Evolutionary conservation across 768 basidiomycete genomes (phyloP), one percentile per base, ranked within the genome.

Genomic region (Leccinum longicurvipes): DNA sequence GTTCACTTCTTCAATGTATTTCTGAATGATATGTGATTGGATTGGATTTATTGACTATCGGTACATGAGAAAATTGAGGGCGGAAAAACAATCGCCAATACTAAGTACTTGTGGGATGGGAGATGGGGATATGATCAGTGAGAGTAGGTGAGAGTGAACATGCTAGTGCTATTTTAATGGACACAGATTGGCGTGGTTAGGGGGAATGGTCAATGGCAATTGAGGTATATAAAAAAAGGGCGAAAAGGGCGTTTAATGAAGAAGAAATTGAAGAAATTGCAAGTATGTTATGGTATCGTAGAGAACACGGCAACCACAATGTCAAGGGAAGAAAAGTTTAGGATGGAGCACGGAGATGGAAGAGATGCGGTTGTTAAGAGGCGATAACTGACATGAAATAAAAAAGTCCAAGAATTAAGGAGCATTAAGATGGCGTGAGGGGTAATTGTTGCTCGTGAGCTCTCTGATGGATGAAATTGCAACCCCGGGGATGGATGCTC

Each of bases 321-420:
- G 39, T 23, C 6, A 36, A 63, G n/a, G 2, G 31, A 52, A 31
- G n/a, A 34, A 28, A n/a, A 10, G 23, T 25, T 7, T 46, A 24
- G 46, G 24, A 3, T 31, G 14, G 25, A 27, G 23, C 15, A 32
- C 31, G 47, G 50, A 32, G 46, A 41, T 60, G 34, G 32, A 15
- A 15, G 41, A 47, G 29, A 50, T 51, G 59, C 52, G 27, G 50
- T 14, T 32, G 8, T 3, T 46, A 17, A 24, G 49, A 54, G 36
- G 53, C 2, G 50, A 58, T 65, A 63, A 53, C 17, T 61, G 55
- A 62, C 17, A 41, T 47, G n/a, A 19, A 54, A 44, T 46, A 55
- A 59, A 61, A 53, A 59, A 54, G 63, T 64, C 54, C 60, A 59
- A 56, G n/a, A 51, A 32, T 47, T 55, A 63, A 55, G 42, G 52